Evolutionary conservation across 1,139 yeast species (phyloP), one percentile per base, ranked within the genome.

Genomic region (Cylindricascospora bacillispora): DNA sequence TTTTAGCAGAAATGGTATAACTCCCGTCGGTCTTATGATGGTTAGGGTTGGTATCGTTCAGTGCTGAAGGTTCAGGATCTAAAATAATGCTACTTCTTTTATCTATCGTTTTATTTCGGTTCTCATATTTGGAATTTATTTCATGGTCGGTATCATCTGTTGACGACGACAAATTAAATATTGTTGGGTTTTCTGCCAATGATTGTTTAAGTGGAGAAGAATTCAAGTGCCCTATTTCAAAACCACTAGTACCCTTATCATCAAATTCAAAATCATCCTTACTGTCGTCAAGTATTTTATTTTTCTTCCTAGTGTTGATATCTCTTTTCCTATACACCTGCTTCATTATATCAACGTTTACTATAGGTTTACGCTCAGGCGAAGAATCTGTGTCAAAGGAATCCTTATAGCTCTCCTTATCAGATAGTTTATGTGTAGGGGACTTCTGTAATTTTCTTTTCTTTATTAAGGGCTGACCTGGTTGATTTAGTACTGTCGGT

Each of bases 231-330:
- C 22, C 54, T 18, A 51, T 45, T n/a, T 46, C 41, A 31, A 51
- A 51, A 2, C 42, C 37, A 25, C 47, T 47, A 28, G 45, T 41
- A 1, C 55, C 55, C 15, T 45, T 43, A 6, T 41, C 40, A 32
- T 48, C 47, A 23, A 49, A 51, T 22, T 52, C 44, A 25, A 50
- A 40, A 5, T 47, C 52, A 31, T 49, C 56, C 16, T 39, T 38
- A 28, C 52, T 49, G 27, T 51, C 54, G 28, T 51, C 56, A 14
- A 51, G 26, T 9, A 51, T 36, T 25, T 34, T 39, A 31, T 47
- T 45, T 13, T 38, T 41, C 33, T 18, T 18, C 21, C 10, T 18
- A 7, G 45, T 39, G 5, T 40, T 34, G 7, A 30, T 25, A 9
- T 32, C 37, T 32, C 35, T 38, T 10, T 31, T 37, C 28, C 40